phyloP scores from a whole-genome alignment of 2,329 filamentous ascomycete species.

The Stagonosporopsis chrysanthemi region DNA sequence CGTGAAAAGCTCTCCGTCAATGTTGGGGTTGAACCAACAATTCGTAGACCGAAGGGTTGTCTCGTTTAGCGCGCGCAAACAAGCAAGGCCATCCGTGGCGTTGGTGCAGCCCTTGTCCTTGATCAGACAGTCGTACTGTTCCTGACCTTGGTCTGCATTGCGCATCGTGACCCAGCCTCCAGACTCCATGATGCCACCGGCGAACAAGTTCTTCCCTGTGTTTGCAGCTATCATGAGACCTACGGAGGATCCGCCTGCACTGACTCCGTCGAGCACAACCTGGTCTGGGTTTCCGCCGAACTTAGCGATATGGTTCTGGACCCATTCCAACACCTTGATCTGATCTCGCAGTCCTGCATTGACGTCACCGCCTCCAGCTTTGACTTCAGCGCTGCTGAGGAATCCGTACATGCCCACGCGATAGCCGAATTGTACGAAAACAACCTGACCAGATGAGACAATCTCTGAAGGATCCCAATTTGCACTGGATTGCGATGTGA shows the following conservation, averaged over 20 bases:
- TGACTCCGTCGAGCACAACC: slow-evolving; percentile 72
- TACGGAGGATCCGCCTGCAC: slow-evolving; percentile 65
- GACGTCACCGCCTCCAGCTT: slow-evolving; percentile 56
- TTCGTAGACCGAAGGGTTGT: slow-evolving; percentile 52
- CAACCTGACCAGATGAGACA: slow-evolving; percentile 66
- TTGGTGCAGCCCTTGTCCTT: slow-evolving; percentile 57
- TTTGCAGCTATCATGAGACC: slow-evolving; percentile 48
- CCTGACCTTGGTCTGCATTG: slow-evolving; percentile 59
- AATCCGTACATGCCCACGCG: slow-evolving; percentile 79
- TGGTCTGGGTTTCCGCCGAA: slow-evolving; percentile 75
- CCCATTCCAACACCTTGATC: slow-evolving; percentile 73
- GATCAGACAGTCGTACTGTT: slow-evolving; percentile 60
- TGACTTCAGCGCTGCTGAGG: slow-evolving; percentile 65
- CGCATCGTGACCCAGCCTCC: slow-evolving; percentile 60
- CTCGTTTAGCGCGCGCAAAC: slow-evolving; percentile 57
- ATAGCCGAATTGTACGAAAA: slow-evolving; percentile 79
- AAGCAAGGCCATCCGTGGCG: slow-evolving; percentile 54
- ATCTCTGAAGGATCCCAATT: slow-evolving; percentile 69
- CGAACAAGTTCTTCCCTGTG: slow-evolving; percentile 55
- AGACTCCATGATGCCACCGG: slow-evolving; percentile 62
- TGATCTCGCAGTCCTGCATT: slow-evolving; percentile 78
- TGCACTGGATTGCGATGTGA: slow-evolving; percentile 56
- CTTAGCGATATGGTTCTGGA: slow-evolving; percentile 68
- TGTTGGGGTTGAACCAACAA: slow-evolving; percentile 57
- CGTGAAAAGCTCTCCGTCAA: slow-evolving; percentile 60